These are phyloP conservation scores for Trametes hirsuta DNA, from an alignment of 1,284 basidiomycete genomes.

Conservation along the genomic window DNA sequence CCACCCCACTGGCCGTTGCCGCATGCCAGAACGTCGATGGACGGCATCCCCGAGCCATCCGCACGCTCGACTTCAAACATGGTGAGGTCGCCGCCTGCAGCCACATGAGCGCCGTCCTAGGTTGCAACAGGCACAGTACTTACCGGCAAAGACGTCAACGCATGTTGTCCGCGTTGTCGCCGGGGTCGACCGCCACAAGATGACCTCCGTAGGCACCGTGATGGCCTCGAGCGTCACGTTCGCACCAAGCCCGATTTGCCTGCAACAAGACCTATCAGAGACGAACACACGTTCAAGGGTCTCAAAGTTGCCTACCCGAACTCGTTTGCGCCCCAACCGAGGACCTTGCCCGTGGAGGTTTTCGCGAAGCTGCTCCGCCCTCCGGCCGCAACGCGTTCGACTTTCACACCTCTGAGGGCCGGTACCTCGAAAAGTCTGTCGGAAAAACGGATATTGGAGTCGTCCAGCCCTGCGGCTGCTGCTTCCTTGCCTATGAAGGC, in stretches of 20 bases:
- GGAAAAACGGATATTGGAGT: conserved; percentile 68
- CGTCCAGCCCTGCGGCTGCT: conserved; percentile 39
- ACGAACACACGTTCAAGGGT: not conserved
- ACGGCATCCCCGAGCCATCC: conserved; percentile 43
- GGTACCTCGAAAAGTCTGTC: conserved; percentile 83
- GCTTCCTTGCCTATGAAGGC: conserved; percentile 18
- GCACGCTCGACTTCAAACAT: conserved; percentile 77
- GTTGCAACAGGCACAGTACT: conserved; percentile 20
- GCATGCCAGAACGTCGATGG: conserved; percentile 77
- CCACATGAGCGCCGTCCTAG: not conserved
- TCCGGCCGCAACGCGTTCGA: conserved; percentile 77
- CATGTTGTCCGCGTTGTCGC: conserved; percentile 63
- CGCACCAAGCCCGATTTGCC: conserved; percentile 83
- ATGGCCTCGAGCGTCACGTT: conserved; percentile 73
- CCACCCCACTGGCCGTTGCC: conserved; percentile 89
- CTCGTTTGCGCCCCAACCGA: conserved; percentile 91
- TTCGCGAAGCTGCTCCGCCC: conserved; percentile 75
- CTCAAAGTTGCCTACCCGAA: conserved; percentile 56
- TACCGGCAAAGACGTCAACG: conserved; percentile 67
- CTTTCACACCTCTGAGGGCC: conserved; percentile 65
- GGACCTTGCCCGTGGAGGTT: conserved; percentile 72
- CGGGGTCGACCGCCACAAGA: conserved; percentile 65
- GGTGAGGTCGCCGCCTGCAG: conserved; percentile 76
- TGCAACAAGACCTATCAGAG: conserved; percentile 32
- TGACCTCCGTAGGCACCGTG: conserved; percentile 85